Evolutionary conservation across 257 asterid species (phyloP), one percentile per base, ranked within the genome.

Genomic region (Salvia hispanica): DNA sequence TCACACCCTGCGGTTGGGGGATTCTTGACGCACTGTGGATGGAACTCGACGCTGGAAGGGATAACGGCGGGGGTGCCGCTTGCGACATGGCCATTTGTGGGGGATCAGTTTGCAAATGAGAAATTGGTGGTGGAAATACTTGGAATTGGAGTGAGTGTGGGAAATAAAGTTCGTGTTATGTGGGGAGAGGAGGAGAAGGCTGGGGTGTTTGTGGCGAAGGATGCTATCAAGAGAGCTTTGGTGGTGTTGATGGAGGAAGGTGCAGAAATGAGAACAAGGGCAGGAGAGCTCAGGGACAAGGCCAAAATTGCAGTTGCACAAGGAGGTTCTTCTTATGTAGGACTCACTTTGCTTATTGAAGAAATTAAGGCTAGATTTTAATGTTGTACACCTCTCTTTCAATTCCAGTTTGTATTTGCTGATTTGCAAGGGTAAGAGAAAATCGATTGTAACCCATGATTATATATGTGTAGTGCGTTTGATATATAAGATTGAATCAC

Each of bases 1-100:
- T 71, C 84, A 4, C 88, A 83, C 50, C 55, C 66, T 0, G 54
- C 85, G 2, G 33, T 76, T 0, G 82, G 80, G 3, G 85, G 79
- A 13, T 72, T 83, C 52, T 71, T 25, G 31, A 79, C 85, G 6
- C 86, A 81, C 16, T 79, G 86, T 12, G 86, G 89, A 1, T 84
- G 89, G 83, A 84, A 84, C 8, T 84, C 90, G 28, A 77, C 81
- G 0, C 46, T 82, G 1, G 87, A 82, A 71, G 85, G 84, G 31
- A 50, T 73, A 3, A 58, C 78, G 3, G 50, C 74, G 0, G 80
- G 79, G 2, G 73, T 75, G 25, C 85, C 88, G 0, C 55, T 80
- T 83, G 73, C 66, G 53, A 81, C 85, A 1, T 81, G 89, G 89
- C 86, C 89, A 0, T 71, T 79, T 58, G 73, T 84, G 47, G 89